A percentile compares a stretch with the other conserved stretches of the same genome.
phyloP scores from a whole-genome alignment of 441 rosid species.

The Erysimum pusillum region DNA sequence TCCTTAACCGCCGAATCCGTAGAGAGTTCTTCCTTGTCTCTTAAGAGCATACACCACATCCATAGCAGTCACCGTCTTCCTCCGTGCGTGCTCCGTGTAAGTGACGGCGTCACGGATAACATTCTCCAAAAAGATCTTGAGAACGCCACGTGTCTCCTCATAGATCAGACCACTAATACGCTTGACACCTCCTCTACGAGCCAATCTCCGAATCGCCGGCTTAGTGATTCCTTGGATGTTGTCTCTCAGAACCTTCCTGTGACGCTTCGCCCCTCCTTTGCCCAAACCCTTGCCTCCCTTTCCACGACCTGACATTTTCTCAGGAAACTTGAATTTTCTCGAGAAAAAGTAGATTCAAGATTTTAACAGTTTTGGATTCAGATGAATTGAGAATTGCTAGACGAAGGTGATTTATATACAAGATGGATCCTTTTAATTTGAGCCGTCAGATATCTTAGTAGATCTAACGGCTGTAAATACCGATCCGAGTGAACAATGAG shows the following conservation, averaged over 20 bases:
- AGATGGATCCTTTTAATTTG: slow-evolving; percentile 25
- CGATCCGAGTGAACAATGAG: not conserved
- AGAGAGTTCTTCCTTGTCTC: slow-evolving; percentile 56
- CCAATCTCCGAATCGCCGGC: slow-evolving; percentile 59
- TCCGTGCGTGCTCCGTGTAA: slow-evolving; percentile 57
- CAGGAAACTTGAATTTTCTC: not conserved
- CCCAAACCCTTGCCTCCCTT: slow-evolving; percentile 59
- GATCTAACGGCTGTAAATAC: slow-evolving; percentile 33
- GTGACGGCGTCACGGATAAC: slow-evolving; percentile 52
- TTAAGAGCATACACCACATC: slow-evolving; percentile 60
- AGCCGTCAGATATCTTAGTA: not conserved
- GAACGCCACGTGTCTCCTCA: slow-evolving; percentile 54
- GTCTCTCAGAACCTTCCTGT: slow-evolving; percentile 60
- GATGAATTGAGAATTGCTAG: not conserved
- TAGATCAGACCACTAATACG: slow-evolving; percentile 61
- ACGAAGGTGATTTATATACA: slow-evolving; percentile 9
- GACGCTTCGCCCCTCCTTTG: slow-evolving; percentile 57
- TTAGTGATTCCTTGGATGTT: slow-evolving; percentile 63
- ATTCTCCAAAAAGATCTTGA: slow-evolving; percentile 52
- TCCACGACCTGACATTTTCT: slow-evolving; percentile 54
- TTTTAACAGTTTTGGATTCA: not conserved
- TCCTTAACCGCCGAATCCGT: slow-evolving; percentile 48
- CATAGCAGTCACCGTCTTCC: slow-evolving; percentile 61
- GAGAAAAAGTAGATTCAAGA: not conserved
- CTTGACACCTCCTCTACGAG: slow-evolving; percentile 59